Base-by-base conservation (phyloP, 1,284 basidiomycete species). In the Ustilago bromivora region DNA sequence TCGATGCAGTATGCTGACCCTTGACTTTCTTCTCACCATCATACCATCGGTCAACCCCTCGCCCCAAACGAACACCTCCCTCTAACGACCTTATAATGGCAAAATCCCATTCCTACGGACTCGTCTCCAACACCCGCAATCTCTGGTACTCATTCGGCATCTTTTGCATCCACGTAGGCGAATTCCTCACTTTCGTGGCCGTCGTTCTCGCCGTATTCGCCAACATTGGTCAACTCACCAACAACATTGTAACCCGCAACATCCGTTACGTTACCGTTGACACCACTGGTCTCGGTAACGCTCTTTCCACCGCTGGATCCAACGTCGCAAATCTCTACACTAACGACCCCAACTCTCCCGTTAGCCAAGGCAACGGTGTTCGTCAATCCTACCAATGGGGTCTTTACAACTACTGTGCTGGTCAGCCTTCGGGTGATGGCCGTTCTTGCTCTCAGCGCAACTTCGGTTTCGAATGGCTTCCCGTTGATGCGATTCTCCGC, bases 201-300 rank as follows among this genome's bases (percentile, higher is more conserved):
- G 80, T 82, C 51, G 70, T 80, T 40, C 72, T 85, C 28, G 69
- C 65, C 36, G 79, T 85, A 19, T 66, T 85, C 36, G 82, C 74
- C 60, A 83, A 84, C 74, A 79, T 85, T 32, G 80, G 82, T 23
- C 83, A 85, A 62, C 54, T 85, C 15, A 76, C 81, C 41, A 61
- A 80, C 53, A 85, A 85, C 77, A 80, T 85, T 54, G 84, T 85
- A 23, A 72, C 84, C 3, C 79, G 83, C 23, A 78, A 82, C 78
- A 82, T 85, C 57, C 72, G 76, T 28, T 76, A 70, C 71, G 77
- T 79, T 58, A 49, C 40, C 15, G 61, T 83, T 17, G 65, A 75
- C 67, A 74, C 80, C 4, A 12, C 52, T 5, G 66, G 62, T 28
- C 67, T 82, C 17, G 64, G 74, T 13, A 47, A 64, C 41, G 71